These are phyloP conservation scores for Peronospora belbahrii DNA, from an alignment of 352 stramenopile genomes.

Conservation along the genomic window DNA sequence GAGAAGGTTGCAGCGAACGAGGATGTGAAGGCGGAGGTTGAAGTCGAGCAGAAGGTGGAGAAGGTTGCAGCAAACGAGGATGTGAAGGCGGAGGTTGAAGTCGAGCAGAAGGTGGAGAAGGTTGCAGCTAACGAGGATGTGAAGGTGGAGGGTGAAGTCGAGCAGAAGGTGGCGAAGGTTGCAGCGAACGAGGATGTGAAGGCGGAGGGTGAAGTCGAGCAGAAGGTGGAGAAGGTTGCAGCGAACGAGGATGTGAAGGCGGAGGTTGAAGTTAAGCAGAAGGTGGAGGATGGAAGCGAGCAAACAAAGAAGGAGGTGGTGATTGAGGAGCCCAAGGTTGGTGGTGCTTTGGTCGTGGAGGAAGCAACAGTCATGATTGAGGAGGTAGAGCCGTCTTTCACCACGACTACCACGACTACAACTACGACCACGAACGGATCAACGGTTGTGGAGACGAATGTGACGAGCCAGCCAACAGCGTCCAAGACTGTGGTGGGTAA, in stretches of 20 bases:
- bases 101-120: slow-evolving; percentile 1
- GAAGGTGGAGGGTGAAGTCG: slow-evolving; percentile 5
- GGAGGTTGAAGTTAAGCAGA: too few species aligned
- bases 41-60: slow-evolving; percentile 9
- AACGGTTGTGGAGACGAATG: slow-evolving; percentile 26
- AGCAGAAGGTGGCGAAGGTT: slow-evolving; percentile 1
- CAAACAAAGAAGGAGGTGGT: slow-evolving; percentile 4
- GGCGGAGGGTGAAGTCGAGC: slow-evolving; percentile 7
- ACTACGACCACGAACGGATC: slow-evolving; percentile 14
- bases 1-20: slow-evolving; percentile 6
- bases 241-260: background rate
- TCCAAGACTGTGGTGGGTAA: slow-evolving; percentile 32
- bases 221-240: slow-evolving; percentile 4
- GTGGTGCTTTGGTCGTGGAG: background rate
- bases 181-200: slow-evolving; percentile 6
- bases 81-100: background rate
- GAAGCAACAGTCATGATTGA: slow-evolving; percentile 1
- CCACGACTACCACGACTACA: slow-evolving; percentile 7
- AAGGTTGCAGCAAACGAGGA: too few species aligned
- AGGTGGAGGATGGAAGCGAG: slow-evolving; percentile 9
- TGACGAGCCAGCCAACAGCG: slow-evolving; percentile 18
- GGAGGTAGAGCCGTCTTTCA: slow-evolving; percentile 5
- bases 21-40: slow-evolving; percentile 6
- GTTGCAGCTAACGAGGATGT: background rate
- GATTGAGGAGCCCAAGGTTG: slow-evolving; percentile 5